These are phyloP conservation scores for Phoma sp. DNA, from an alignment of 2,329 filamentous ascomycete genomes.

Conservation along the genomic window DNA sequence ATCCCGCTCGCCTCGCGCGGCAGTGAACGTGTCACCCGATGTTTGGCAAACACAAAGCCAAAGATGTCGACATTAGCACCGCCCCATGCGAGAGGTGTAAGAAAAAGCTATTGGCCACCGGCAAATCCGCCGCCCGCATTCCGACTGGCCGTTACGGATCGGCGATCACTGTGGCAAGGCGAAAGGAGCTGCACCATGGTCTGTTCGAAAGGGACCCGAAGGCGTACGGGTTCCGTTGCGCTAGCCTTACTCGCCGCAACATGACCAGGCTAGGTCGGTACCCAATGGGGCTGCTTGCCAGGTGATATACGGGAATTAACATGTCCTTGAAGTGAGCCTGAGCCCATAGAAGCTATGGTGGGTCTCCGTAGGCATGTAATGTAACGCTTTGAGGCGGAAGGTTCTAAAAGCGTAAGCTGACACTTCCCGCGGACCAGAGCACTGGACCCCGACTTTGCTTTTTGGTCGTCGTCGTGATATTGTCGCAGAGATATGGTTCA, in stretches of 20 bases:
- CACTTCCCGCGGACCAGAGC: not conserved
- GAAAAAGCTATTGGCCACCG: not conserved
- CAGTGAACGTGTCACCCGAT: not conserved
- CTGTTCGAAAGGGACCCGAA: not conserved
- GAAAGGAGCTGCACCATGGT: conserved; percentile 12
- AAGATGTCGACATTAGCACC: not conserved
- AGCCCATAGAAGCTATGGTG: not conserved
- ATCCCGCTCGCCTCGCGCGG: conserved; percentile 7
- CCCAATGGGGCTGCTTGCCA: conserved; percentile 1
- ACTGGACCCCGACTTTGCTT: not conserved
- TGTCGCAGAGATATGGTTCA: not conserved
- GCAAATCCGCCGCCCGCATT: not conserved
- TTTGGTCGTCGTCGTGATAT: not conserved
- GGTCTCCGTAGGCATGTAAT: not conserved
- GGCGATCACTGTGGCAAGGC: conserved; percentile 14
- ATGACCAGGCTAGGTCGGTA: not conserved
- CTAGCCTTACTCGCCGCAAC: conserved; percentile 6
- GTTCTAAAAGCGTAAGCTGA: not conserved
- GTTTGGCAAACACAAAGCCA: not conserved
- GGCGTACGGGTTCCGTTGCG: conserved; percentile 1
- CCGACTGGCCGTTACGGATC: conserved; percentile 7
- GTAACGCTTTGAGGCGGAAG: not conserved
- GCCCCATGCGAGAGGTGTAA: not conserved
- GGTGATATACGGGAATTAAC: not conserved
- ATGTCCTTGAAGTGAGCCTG: not conserved